Percentiles rank a stretch among this genome's conserved stretches.
Evolutionary conservation across 1,284 basidiomycete genomes (phyloP).

Genomic region (Pholiota adiposa): DNA sequence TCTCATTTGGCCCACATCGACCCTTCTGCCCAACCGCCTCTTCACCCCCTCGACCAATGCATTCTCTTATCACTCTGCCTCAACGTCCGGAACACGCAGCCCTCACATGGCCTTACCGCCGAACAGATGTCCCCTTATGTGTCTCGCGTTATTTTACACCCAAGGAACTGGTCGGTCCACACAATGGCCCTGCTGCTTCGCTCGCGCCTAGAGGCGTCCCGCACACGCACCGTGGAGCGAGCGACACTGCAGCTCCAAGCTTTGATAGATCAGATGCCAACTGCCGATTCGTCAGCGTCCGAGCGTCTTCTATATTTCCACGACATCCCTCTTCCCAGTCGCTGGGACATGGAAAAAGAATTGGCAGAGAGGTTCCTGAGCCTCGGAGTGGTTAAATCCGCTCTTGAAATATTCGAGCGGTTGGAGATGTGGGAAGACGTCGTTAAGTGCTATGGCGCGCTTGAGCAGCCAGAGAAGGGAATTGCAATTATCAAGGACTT

Average conservation of each 20-base stretch:
- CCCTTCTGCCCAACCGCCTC: constrained; percentile 82
- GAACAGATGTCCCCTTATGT: constrained; percentile 94
- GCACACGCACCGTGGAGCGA: constrained; percentile 91
- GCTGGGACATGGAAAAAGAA: constrained; percentile 92
- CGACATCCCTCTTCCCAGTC: constrained; percentile 79
- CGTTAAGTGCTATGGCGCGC: constrained; percentile 80
- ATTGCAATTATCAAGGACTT: constrained; percentile 82
- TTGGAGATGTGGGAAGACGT: constrained; percentile 98
- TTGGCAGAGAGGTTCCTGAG: constrained; percentile 81
- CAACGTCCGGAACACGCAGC: constrained; percentile 87
- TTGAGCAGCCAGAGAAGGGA: constrained; percentile 81
- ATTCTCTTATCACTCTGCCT: constrained; percentile 90
- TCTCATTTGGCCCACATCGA: constrained; percentile 68
- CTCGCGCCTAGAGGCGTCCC: constrained; percentile 83
- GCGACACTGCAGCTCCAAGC: constrained; percentile 90
- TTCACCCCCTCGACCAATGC: constrained; percentile 91
- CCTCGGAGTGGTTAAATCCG: constrained; percentile 85
- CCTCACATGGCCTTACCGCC: constrained; percentile 83
- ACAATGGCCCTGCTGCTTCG: constrained; percentile 93
- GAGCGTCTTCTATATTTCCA: constrained; percentile 85
- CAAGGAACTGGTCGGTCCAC: constrained; percentile 92
- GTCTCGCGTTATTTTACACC: constrained; percentile 82
- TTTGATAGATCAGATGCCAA: constrained; percentile 93
- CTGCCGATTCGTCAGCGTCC: constrained; percentile 68
- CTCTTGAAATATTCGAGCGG: constrained; percentile 89